Percentiles rank a stretch among this genome's conserved stretches.
phyloP scores from a whole-genome alignment of 495 filamentous ascomycete genomes.

The Penicillium chermesinum region DNA sequence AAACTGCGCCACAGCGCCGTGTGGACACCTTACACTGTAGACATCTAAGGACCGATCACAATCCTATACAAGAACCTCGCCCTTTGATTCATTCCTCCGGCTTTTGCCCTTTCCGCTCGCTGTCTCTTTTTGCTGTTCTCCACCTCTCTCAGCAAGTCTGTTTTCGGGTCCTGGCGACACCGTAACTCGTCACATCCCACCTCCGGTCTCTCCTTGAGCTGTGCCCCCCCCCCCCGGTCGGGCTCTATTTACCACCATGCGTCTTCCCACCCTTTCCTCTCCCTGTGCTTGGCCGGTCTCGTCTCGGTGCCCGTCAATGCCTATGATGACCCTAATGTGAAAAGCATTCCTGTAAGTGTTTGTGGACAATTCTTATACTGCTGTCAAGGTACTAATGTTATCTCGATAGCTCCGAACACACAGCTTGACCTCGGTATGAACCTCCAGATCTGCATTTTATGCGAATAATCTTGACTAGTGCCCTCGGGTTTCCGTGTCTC shows the following conservation, averaged over 20 bases:
- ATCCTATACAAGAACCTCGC: neutral
- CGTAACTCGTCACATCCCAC: slow-evolving; percentile 17
- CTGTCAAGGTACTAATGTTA: slow-evolving; percentile 17
- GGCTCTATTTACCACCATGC: slow-evolving; percentile 29
- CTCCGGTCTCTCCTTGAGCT: slow-evolving; percentile 24
- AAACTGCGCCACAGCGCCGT: neutral
- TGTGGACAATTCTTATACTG: slow-evolving; percentile 3
- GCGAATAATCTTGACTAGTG: too few relatives aligned
- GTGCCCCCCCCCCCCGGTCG: slow-evolving; percentile 15
- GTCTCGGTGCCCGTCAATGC: slow-evolving; percentile 28
- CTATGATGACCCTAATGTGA: slow-evolving; percentile 42
- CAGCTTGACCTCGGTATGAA: slow-evolving; percentile 54
- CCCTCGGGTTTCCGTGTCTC: too few relatives aligned
- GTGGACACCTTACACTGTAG: neutral
- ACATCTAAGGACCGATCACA: neutral
- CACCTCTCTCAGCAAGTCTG: slow-evolving; percentile 9
- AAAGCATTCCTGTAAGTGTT: slow-evolving; percentile 51
- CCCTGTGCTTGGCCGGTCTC: slow-evolving; percentile 37
- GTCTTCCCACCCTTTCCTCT: slow-evolving; percentile 36
- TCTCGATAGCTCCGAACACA: slow-evolving; percentile 65
- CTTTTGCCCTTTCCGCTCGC: slow-evolving; percentile 11
- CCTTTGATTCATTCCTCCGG: neutral
- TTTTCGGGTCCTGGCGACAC: slow-evolving; percentile 31
- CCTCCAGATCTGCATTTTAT: neutral
- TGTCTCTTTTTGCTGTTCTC: slow-evolving; percentile 12